These are phyloP conservation scores for Podila clonocystis DNA, from an alignment of 192 early-diverging fungal species.

Conservation along the genomic window DNA sequence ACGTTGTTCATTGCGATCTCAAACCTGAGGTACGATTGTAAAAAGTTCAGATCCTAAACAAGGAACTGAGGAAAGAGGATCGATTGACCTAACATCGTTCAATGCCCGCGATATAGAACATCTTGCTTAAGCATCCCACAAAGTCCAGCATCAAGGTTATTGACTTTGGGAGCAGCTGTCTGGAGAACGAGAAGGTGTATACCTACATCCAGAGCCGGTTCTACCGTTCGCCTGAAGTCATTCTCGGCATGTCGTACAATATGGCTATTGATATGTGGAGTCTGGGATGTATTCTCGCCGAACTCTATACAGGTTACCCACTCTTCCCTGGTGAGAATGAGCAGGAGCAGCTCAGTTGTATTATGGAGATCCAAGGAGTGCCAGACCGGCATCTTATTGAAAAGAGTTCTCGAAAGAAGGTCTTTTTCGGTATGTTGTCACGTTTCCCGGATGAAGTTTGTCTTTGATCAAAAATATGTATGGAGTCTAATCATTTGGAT, in stretches of 20 bases:
- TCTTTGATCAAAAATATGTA: slow-evolving; percentile 14
- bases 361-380: slow-evolving; percentile 91
- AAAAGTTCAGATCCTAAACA: slow-evolving; percentile 7
- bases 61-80: not conserved
- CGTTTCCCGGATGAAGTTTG: too few species aligned
- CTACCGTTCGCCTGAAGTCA: slow-evolving; percentile 96
- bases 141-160: slow-evolving; percentile 92
- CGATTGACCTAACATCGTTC: not conserved
- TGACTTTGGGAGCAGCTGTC: slow-evolving; percentile 96
- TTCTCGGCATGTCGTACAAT: slow-evolving; percentile 87
- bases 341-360: slow-evolving; percentile 91
- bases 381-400: slow-evolving; percentile 79
- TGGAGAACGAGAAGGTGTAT: slow-evolving; percentile 91
- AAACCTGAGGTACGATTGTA: slow-evolving; percentile 84
- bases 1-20: slow-evolving; percentile 94
- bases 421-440: slow-evolving; percentile 79
- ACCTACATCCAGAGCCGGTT: slow-evolving; percentile 97
- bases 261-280: slow-evolving; percentile 97
- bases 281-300: slow-evolving; percentile 93
- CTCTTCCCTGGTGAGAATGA: slow-evolving; percentile 98
- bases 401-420: slow-evolving; percentile 75
- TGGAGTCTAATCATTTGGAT: too few species aligned
- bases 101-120: slow-evolving; percentile 64
- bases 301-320: slow-evolving; percentile 86
- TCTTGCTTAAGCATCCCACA: slow-evolving; percentile 76